A percentile compares a stretch with the other conserved stretches of the same genome.
phyloP scores from a whole-genome alignment of 306 rosid genomes.

The Cotoneaster glaucophyllus region DNA sequence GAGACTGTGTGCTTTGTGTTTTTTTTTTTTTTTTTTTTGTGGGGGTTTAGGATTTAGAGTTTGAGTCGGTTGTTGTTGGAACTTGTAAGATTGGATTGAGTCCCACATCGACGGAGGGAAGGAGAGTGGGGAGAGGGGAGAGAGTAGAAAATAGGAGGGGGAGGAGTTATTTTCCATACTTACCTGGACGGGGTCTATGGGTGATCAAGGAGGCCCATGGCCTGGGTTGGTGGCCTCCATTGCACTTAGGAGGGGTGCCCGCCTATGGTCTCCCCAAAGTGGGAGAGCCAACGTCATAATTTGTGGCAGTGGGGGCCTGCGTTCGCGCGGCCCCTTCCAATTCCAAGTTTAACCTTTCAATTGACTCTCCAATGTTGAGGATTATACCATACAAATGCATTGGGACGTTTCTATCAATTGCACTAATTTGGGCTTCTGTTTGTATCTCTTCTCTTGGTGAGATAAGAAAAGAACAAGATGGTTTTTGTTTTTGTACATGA shows the following conservation, averaged over 20 bases:
- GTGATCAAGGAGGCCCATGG: conserved; percentile 5
- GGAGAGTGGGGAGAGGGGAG: too few species aligned
- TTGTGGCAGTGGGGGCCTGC: conserved; percentile 23
- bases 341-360: fast-evolving
- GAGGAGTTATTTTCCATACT: background rate
- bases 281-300: conserved; percentile 34
- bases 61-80: background rate
- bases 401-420: fast-evolving
- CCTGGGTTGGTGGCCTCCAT: conserved; percentile 12
- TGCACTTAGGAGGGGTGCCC: conserved; percentile 3
- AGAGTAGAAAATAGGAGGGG: background rate
- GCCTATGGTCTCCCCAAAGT: conserved; percentile 3
- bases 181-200: conserved; percentile 19
- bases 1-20: background rate
- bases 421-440: too few species aligned
- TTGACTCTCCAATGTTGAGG: fast-evolving
- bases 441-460: too few species aligned
- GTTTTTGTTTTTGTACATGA: too few species aligned
- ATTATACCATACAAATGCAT: fast-evolving
- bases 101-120: background rate
- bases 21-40: background rate
- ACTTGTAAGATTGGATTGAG: too few species aligned
- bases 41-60: background rate
- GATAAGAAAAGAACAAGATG: too few species aligned
- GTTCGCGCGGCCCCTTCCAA: conserved; percentile 22